Percentiles rank a stretch among this genome's conserved stretches.
phyloP scores from a whole-genome alignment of 768 basidiomycete genomes.

The Pleurotus sapidus region DNA sequence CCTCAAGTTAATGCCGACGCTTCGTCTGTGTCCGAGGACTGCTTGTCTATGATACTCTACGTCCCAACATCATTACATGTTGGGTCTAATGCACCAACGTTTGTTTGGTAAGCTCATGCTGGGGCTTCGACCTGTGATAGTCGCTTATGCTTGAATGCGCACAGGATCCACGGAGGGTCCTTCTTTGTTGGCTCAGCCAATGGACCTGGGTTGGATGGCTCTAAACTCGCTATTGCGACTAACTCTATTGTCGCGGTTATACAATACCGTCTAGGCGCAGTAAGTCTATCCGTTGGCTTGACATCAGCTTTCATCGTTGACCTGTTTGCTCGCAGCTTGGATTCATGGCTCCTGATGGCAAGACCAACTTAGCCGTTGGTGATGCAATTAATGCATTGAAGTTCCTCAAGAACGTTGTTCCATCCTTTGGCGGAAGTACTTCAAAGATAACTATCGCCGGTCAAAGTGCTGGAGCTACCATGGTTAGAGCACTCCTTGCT shows the following conservation, averaged over 20 bases:
- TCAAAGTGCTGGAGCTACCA: slow-evolving; percentile 76
- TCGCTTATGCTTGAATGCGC: not conserved
- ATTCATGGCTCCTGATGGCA: slow-evolving; percentile 67
- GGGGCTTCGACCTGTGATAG: not conserved
- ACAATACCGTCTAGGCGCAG: slow-evolving; percentile 81
- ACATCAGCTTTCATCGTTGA: not conserved
- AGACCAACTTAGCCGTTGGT: slow-evolving; percentile 68
- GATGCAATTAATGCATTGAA: slow-evolving; percentile 65
- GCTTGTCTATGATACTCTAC: slow-evolving; percentile 76
- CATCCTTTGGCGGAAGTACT: slow-evolving; percentile 65
- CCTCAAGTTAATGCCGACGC: slow-evolving; percentile 56
- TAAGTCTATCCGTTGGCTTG: slow-evolving; percentile 30
- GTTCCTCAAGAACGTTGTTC: slow-evolving; percentile 56
- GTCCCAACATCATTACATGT: slow-evolving; percentile 38
- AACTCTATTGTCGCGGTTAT: slow-evolving; percentile 77
- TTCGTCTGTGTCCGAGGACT: slow-evolving; percentile 69
- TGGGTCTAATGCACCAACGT: slow-evolving; percentile 40
- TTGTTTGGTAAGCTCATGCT: slow-evolving; percentile 52
- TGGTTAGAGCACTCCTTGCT: slow-evolving; percentile 77
- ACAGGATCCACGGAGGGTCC: slow-evolving; percentile 86
- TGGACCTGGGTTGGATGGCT: slow-evolving; percentile 73
- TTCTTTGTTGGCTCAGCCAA: slow-evolving; percentile 71
- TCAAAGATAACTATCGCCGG: slow-evolving; percentile 75
- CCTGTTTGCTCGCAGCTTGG: slow-evolving; percentile 49
- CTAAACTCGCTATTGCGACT: slow-evolving; percentile 65